Percentiles rank a stretch among this genome's conserved stretches.
phyloP scores from a whole-genome alignment of 2,329 filamentous ascomycete species.

The Pyrenophora seminiperda region DNA sequence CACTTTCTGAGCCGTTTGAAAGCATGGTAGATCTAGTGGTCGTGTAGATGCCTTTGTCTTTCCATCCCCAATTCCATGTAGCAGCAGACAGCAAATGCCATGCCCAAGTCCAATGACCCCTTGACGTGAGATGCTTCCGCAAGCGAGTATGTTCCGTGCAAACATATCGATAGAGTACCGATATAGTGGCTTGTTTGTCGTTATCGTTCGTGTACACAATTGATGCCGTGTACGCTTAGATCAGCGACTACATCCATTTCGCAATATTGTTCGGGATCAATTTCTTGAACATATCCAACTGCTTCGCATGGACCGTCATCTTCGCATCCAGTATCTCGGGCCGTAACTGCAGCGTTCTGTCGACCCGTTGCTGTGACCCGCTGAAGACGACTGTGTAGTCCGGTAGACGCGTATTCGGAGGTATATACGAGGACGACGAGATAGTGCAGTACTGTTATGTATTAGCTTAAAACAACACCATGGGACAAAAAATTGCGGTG shows the following conservation, averaged over 20 bases:
- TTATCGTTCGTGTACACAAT: background rate
- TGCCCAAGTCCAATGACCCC: too few species aligned
- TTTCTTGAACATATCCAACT: slow-evolving; percentile 44
- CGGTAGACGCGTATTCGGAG: slow-evolving; percentile 46
- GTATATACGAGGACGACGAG: slow-evolving; percentile 44
- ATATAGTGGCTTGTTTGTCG: background rate
- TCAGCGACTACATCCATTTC: slow-evolving; percentile 43
- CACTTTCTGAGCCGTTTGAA: too few species aligned
- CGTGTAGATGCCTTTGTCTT: too few species aligned
- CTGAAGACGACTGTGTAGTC: slow-evolving; percentile 55
- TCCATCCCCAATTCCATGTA: too few species aligned
- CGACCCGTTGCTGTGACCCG: slow-evolving; percentile 45
- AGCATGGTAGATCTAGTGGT: too few species aligned
- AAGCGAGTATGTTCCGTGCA: too few species aligned
- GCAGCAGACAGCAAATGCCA: too few species aligned
- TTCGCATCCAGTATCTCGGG: slow-evolving; percentile 38
- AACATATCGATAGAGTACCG: background rate
- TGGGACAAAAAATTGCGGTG: background rate
- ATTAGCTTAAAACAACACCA: slow-evolving; percentile 7
- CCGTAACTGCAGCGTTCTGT: slow-evolving; percentile 46
- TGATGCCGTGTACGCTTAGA: background rate
- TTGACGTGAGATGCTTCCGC: too few species aligned
- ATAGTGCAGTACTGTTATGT: slow-evolving; percentile 52
- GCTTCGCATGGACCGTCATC: slow-evolving; percentile 41
- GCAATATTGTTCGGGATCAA: slow-evolving; percentile 45